Evolutionary conservation across 2,329 filamentous ascomycete genomes (phyloP).

Genomic region (Fusarium buharicum): DNA sequence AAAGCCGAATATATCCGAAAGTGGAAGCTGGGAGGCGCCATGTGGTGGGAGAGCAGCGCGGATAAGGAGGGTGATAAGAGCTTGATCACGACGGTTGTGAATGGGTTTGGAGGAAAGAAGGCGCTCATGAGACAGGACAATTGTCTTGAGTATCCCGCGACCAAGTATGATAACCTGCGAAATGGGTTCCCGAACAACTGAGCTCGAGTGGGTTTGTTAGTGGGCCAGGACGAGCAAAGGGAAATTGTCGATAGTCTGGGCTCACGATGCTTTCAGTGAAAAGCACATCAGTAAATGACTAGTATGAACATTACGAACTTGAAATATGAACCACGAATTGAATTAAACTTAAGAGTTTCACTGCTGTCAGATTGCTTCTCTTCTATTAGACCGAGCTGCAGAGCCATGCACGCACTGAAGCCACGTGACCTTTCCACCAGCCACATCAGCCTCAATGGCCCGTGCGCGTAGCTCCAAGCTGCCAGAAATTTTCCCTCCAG

Average conservation of each 20-base stretch:
- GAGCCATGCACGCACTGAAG: neutral
- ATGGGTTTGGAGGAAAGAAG: slow-evolving; percentile 64
- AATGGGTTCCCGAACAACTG: slow-evolving; percentile 63
- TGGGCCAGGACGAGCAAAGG: neutral
- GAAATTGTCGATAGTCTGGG: slow-evolving; percentile 1
- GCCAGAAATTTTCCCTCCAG: slow-evolving; percentile 49
- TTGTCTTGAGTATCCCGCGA: slow-evolving; percentile 70
- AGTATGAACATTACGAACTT: neutral
- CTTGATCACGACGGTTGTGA: slow-evolving; percentile 73
- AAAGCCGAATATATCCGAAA: slow-evolving; percentile 79
- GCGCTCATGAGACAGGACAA: slow-evolving; percentile 66
- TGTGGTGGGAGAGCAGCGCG: slow-evolving; percentile 96
- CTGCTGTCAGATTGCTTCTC: neutral
- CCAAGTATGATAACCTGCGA: slow-evolving; percentile 76
- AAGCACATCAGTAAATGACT: slow-evolving; percentile 1
- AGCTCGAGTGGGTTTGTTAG: slow-evolving; percentile 16
- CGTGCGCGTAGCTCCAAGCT: slow-evolving; percentile 45
- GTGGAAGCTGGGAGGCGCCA: slow-evolving; percentile 80
- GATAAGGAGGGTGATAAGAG: slow-evolving; percentile 75
- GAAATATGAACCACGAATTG: neutral
- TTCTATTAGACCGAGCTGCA: neutral
- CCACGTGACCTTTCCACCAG: slow-evolving; percentile 35
- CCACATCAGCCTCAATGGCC: slow-evolving; percentile 39
- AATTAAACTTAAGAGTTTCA: too few species aligned
- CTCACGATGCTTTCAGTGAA: neutral